Evolutionary conservation across 257 asterid genomes (phyloP).

Genomic region (Craterostigma plantagineum): DNA sequence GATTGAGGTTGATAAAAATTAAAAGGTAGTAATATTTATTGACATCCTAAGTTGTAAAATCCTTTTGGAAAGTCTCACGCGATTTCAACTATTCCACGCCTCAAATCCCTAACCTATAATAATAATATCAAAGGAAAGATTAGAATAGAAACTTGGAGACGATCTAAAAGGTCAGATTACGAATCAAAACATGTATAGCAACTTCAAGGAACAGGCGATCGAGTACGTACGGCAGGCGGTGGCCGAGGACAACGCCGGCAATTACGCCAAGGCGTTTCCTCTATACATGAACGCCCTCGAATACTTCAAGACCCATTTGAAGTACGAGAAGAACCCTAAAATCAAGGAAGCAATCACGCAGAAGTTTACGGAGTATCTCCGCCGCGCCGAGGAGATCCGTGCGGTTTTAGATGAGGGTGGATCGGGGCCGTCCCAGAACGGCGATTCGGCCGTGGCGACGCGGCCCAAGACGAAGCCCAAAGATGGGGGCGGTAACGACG

Average conservation of each 20-base stretch:
- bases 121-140: too few relatives aligned
- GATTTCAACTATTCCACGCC: too few relatives aligned
- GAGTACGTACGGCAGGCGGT: constrained; percentile 89
- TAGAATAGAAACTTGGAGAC: too few relatives aligned
- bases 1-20: too few relatives aligned
- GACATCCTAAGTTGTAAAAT: too few relatives aligned
- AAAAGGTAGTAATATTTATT: too few relatives aligned
- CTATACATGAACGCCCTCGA: constrained; percentile 91
- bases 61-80: too few relatives aligned
- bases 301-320: constrained; percentile 84
- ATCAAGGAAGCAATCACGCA: constrained; percentile 92
- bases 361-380: constrained; percentile 83
- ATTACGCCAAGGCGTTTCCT: constrained; percentile 89
- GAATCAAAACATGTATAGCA: constrained; percentile 51
- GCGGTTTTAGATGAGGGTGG: constrained; percentile 89
- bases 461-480: constrained; percentile 76
- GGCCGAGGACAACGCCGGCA: constrained; percentile 81
- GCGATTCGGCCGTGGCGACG: constrained; percentile 84
- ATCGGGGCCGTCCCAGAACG: constrained; percentile 50
- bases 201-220: constrained; percentile 97
- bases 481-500: constrained; percentile 51
- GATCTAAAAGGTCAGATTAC: too few relatives aligned
- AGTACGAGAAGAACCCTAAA: constrained; percentile 93
- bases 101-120: too few relatives aligned
- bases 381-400: constrained; percentile 97